A percentile compares a stretch with the other conserved stretches of the same genome.
These are phyloP conservation scores for Stephania cephalantha DNA, from an alignment of 164 flowering plant genomes.

Conservation along the genomic window DNA sequence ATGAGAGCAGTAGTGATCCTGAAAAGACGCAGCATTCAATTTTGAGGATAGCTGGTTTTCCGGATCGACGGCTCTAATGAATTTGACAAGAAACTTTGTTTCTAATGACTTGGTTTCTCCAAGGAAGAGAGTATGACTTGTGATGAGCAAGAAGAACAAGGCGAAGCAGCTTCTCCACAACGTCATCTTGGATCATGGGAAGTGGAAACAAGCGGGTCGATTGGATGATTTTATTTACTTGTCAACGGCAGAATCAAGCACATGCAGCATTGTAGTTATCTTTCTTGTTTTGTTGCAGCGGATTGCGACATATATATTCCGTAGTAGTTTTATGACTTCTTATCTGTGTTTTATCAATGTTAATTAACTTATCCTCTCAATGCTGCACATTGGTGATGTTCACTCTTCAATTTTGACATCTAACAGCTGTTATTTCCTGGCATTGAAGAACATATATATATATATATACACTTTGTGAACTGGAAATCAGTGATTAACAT, in stretches of 20 bases:
- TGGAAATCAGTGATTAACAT: neutral
- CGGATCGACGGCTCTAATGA: conserved; percentile 38
- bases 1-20: conserved; percentile 25
- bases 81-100: conserved; percentile 20
- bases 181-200: conserved; percentile 10
- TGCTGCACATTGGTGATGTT: neutral
- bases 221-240: conserved; percentile 2
- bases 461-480: neutral
- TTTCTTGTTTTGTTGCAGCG: conserved; percentile 1
- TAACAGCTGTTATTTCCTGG: neutral
- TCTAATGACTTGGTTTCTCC: conserved; percentile 26
- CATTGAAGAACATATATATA: neutral
- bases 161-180: conserved; percentile 4
- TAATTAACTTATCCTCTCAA: neutral
- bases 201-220: neutral
- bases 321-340: conserved; percentile 13
- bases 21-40: conserved; percentile 11
- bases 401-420: neutral
- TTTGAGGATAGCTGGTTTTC: conserved; percentile 14
- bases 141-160: conserved; percentile 7
- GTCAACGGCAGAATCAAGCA: neutral
- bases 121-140: conserved; percentile 10
- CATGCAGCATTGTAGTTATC: neutral
- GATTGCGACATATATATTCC: conserved; percentile 9
- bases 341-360: neutral